Evolutionary conservation across 75 land plant genomes (phyloP), one percentile per base, ranked within the genome.

Genomic region (Cryptomeria japonica): DNA sequence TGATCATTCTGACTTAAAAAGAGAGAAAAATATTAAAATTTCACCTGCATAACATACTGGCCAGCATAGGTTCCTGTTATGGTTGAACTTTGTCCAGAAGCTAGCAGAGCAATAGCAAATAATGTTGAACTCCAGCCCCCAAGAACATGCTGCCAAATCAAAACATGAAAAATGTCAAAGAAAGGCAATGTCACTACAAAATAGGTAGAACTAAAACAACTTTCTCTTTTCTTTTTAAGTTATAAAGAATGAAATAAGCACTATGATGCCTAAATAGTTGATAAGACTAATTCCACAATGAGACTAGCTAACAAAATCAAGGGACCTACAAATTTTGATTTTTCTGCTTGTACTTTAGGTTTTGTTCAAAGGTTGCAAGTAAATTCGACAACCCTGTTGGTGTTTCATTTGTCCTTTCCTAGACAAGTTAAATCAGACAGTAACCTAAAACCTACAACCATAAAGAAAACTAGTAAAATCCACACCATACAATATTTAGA

Each of bases 21-120:
- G 13, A 31, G 36, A 72, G 12, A 72, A 31, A 25, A 72, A 72
- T 72, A 7, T 51, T 31, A 72, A 31, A 72, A 70, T 25, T 84
- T 0, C 53, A 93, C 97, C 94, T 94, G 95, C 99, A 98, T 98
- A 55, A 98, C 92, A 68, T 91, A 96, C 82, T 98, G 99, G 6
- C 99, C 99, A 15, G 99, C 98, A 84, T 96, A 94, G 2, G 99
- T 97, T 58, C 99, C 99, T 31, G 98, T 94, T 38, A 97, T 96
- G 15, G 97, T 93, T 1, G 99, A 97, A 89, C 98, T 97, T 80
- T 97, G 99, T 5, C 99, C 99, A 22, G 96, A 95, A 55, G 98
- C 98, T 3, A 97, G 89, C 79, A 97, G 86, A 3, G 97, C 96
- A 47, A 96, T 90, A 39, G 90, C 97, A 84, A 93, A 96, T 2